Evolutionary conservation across 202 grass and related monocot species (phyloP).

Genomic region (Setaria viridis): DNA sequence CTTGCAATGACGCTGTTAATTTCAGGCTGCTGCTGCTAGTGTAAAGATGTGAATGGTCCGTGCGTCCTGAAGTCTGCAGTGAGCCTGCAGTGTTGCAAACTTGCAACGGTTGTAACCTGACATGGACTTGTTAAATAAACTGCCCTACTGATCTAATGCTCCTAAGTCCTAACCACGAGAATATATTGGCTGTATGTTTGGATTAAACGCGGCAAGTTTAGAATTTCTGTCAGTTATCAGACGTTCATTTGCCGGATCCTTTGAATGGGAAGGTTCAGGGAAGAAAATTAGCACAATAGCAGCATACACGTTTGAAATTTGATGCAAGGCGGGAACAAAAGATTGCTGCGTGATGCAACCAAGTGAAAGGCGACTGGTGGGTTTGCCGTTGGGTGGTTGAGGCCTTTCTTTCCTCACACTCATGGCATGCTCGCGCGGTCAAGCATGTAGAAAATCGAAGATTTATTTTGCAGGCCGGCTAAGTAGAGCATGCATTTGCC

Average conservation of each 20-base stretch:
- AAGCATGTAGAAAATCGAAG: not conserved
- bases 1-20: constrained; percentile 44
- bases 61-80: not conserved
- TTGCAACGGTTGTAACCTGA: not conserved
- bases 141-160: not conserved
- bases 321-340: not conserved
- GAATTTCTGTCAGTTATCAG: not conserved
- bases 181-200: not conserved
- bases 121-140: constrained; percentile 27
- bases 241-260: not conserved
- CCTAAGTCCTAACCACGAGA: not conserved
- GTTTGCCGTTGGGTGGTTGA: constrained; percentile 38
- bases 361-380: not conserved
- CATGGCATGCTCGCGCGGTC: constrained; percentile 34
- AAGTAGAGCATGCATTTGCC: constrained; percentile 12
- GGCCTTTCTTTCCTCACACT: constrained; percentile 47
- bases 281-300: not conserved
- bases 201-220: not conserved
- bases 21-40: constrained; percentile 16
- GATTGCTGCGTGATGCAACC: not conserved
- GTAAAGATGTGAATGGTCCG: not conserved
- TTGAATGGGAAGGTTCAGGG: not conserved
- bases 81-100: constrained; percentile 23
- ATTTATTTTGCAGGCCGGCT: not conserved
- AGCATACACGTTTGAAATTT: not conserved